These are phyloP conservation scores for Dissophora ornata DNA, from an alignment of 192 early-diverging fungal species.

Conservation along the genomic window DNA sequence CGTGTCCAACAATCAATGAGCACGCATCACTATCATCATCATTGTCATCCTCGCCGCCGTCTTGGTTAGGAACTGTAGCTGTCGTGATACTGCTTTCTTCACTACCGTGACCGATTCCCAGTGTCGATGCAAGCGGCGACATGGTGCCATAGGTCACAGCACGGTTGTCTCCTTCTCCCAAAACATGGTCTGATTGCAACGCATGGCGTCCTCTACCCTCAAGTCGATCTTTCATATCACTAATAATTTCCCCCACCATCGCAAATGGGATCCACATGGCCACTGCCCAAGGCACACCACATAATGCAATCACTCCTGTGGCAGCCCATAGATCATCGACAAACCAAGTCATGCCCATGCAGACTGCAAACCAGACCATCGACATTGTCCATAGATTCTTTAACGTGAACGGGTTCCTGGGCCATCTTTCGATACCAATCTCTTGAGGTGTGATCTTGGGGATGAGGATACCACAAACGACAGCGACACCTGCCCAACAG, in stretches of 20 bases:
- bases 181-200: background rate
- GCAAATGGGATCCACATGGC: conserved; percentile 94
- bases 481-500: conserved; percentile 77
- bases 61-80: background rate
- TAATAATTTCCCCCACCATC: conserved; percentile 84
- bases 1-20: background rate
- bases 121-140: background rate
- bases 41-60: background rate
- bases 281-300: conserved; percentile 91
- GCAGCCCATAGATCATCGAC: conserved; percentile 68
- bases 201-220: background rate
- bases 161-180: background rate
- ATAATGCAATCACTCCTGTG: conserved; percentile 73
- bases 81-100: background rate
- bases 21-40: conserved; percentile 4
- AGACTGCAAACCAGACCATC: conserved; percentile 71
- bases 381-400: conserved; percentile 78
- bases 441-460: conserved; percentile 60
- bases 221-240: conserved; percentile 54
- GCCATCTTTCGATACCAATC: conserved; percentile 28
- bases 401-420: conserved; percentile 52
- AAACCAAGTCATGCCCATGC: conserved; percentile 76
- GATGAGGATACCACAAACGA: conserved; percentile 68
- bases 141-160: background rate
- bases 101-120: background rate